Evolutionary conservation across 208 protist genomes (phyloP).

Genomic region (Trypanosoma melophagium): DNA sequence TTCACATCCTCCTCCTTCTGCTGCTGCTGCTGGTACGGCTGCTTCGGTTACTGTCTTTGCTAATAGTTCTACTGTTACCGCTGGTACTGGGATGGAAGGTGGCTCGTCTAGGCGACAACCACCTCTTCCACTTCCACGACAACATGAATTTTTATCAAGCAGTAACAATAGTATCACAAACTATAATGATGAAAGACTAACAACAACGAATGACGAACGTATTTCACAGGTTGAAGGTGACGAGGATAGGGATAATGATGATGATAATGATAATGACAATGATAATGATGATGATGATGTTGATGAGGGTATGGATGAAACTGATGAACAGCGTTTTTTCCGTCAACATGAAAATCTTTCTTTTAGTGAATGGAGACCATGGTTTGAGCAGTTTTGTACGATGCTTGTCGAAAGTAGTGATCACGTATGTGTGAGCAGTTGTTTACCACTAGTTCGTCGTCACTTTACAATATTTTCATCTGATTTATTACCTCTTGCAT

Average conservation of each 20-base stretch:
- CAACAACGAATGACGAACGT: background rate
- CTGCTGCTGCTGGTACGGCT: background rate
- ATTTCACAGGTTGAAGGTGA: background rate
- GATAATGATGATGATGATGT: slow-evolving; percentile 21
- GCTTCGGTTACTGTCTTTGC: background rate
- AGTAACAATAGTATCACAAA: background rate
- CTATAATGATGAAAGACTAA: background rate
- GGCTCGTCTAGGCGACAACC: background rate
- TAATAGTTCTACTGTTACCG: background rate
- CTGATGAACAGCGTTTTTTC: slow-evolving; percentile 37
- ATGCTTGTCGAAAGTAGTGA: slow-evolving; percentile 55
- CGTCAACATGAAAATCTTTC: slow-evolving; percentile 44
- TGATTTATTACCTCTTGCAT: slow-evolving; percentile 67
- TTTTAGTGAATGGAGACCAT: slow-evolving; percentile 51
- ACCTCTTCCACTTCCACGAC: background rate
- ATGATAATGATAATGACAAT: background rate
- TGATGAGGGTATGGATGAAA: slow-evolving; percentile 16
- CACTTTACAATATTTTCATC: slow-evolving; percentile 71
- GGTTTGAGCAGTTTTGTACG: slow-evolving; percentile 71
- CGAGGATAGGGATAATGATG: background rate
- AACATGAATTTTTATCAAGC: slow-evolving; percentile 1
- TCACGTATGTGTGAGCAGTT: slow-evolving; percentile 56
- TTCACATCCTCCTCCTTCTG: background rate
- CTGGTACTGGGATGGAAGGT: background rate
- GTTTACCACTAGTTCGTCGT: slow-evolving; percentile 49